A percentile compares a stretch with the other conserved stretches of the same genome.
Evolutionary conservation across 306 rosid genomes (phyloP).

Genomic region (Acacia confusa): DNA sequence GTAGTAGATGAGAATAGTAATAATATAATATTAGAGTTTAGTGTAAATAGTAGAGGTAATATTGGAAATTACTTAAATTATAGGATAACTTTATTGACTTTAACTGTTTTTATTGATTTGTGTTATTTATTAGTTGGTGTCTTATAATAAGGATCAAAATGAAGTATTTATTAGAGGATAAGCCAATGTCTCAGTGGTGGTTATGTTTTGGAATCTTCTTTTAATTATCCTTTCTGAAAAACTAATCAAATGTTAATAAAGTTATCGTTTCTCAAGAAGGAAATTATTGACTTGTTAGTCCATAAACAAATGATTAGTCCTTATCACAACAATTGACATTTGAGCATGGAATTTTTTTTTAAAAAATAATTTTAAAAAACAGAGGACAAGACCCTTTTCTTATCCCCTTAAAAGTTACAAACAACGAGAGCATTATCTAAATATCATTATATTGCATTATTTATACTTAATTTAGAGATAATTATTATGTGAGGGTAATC

Average conservation of each 20-base stretch:
- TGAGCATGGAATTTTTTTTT: background rate
- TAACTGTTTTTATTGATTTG: too few species aligned
- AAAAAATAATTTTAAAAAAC: background rate
- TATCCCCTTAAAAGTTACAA: background rate
- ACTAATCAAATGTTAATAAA: too few species aligned
- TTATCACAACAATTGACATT: background rate
- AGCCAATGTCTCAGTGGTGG: background rate
- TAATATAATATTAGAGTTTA: too few species aligned
- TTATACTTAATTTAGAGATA: background rate
- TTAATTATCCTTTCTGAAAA: too few species aligned
- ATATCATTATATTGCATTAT: constrained; percentile 18
- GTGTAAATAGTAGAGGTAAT: too few species aligned
- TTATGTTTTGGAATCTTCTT: background rate
- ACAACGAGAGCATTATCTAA: background rate
- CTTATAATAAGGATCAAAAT: too few species aligned
- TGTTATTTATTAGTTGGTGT: too few species aligned
- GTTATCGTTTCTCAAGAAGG: background rate
- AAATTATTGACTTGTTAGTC: background rate
- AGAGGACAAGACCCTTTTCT: background rate
- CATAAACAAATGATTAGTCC: constrained; percentile 3
- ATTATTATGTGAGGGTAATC: constrained; percentile 21
- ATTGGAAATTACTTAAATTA: too few species aligned
- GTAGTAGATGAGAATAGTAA: too few species aligned
- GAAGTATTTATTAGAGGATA: too few species aligned
- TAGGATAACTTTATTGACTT: too few species aligned